Percentiles rank a stretch among this genome's conserved stretches.
phyloP scores from a whole-genome alignment of 148 eudicot species.

The Vaccinium macrocarpon region DNA sequence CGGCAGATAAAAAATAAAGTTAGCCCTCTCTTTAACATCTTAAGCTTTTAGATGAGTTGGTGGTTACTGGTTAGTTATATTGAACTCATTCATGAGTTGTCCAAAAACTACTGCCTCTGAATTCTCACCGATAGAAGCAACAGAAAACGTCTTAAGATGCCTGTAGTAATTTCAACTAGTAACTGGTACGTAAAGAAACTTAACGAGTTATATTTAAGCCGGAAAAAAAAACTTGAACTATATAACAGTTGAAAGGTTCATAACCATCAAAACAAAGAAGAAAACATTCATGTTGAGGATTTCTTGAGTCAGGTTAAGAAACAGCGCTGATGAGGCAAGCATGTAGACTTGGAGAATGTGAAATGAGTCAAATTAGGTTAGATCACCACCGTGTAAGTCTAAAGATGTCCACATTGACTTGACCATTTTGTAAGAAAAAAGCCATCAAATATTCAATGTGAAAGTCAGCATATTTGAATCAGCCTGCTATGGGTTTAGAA shows the following conservation, averaged over 20 bases:
- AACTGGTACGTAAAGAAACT: not conserved
- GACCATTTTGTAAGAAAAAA: not conserved
- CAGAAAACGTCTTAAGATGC: not conserved
- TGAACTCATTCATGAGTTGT: not conserved
- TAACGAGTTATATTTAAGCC: not conserved
- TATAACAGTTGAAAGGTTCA: not conserved
- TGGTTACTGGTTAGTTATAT: too few relatives aligned
- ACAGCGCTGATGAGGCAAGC: not conserved
- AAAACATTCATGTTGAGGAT: not conserved
- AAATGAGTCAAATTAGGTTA: not conserved
- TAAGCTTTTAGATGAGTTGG: too few relatives aligned
- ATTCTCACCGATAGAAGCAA: not conserved
- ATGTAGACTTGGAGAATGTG: not conserved
- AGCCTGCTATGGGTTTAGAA: not conserved
- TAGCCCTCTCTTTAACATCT: too few relatives aligned
- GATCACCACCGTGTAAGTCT: conserved; percentile 1
- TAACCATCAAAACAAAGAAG: not conserved
- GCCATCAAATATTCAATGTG: not conserved
- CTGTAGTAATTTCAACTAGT: not conserved
- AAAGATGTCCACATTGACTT: not conserved
- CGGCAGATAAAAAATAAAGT: too few relatives aligned
- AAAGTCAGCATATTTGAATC: not conserved
- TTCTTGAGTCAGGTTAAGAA: not conserved
- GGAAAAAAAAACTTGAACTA: not conserved
- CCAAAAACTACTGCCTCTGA: not conserved